Evolutionary conservation across 371 early-diverging fungal genomes (phyloP).

Genomic region (Thermomucor indicae-seudaticae): DNA sequence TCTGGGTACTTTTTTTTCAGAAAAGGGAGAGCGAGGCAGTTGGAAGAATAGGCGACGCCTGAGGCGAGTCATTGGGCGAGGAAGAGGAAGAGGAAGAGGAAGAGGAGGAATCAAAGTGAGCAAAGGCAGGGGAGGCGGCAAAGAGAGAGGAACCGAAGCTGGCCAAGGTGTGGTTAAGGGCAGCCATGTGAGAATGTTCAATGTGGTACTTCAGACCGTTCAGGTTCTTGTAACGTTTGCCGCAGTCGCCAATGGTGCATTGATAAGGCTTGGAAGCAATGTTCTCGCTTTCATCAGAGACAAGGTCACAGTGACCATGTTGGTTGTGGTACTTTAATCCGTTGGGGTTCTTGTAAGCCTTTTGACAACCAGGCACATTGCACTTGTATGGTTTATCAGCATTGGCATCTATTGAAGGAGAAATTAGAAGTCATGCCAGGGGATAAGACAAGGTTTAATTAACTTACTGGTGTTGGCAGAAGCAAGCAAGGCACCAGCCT

Average conservation of each 20-base stretch:
- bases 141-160: conserved; percentile 38
- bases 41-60: conserved; percentile 15
- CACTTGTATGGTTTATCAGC: conserved; percentile 82
- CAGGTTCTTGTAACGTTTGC: conserved; percentile 66
- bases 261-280: conserved; percentile 71
- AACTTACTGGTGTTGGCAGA: conserved; percentile 29
- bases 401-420: conserved; percentile 19
- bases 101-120: background rate
- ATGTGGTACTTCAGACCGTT: conserved; percentile 98
- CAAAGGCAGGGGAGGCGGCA: conserved; percentile 11
- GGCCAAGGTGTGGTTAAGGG: conserved; percentile 44
- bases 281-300: conserved; percentile 39
- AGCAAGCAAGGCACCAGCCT: conserved; percentile 45
- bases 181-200: conserved; percentile 77
- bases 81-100: conserved; percentile 2
- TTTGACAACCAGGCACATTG: conserved; percentile 87
- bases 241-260: conserved; percentile 47
- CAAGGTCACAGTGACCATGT: conserved; percentile 71
- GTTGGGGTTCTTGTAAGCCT: conserved; percentile 97
- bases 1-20: too few species aligned
- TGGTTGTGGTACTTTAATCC: conserved; percentile 96
- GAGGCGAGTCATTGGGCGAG: conserved; percentile 10
- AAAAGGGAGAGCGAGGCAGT: conserved; percentile 11
- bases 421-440: background rate
- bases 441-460: background rate